Base-by-base conservation (phyloP, 768 basidiomycete genomes). In the Boletellus emodensis region DNA sequence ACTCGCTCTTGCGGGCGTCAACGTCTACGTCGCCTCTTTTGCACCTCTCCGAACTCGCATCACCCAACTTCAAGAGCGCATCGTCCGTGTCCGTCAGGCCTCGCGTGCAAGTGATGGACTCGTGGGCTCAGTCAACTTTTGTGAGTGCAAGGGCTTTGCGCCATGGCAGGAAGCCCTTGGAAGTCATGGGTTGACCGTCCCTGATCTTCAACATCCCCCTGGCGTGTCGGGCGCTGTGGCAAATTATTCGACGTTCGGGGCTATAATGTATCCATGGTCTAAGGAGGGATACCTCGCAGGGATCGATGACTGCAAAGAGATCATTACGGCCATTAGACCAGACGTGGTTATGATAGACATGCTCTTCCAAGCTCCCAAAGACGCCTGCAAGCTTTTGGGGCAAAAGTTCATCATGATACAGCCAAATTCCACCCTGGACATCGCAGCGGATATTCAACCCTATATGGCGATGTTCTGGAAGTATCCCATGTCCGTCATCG, bases 11-110 rank as follows among this genome's bases (percentile, higher is more conserved):
- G 41, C 44, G 4, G 53, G 49, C 4, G 46, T 33, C 10, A 39
- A 55, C 28, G 48, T 59, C 13, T 18, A n/a, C 20, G 41, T 59
- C 3, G 50, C 57, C 1, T 59, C 50, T 14, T 59, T 55, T 9
- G n/a, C 44, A 22, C 11, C 57, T 2, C 57, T 59, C 38, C 10
- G 15, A 42, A 3, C 38, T 15, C 53, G 57, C n/a, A 20, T 59
- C 14, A 22, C 17, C 9, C 46, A 36, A 13, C 20, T 59, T 26
- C 49, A 46, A 41, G 57, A 51, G 20, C 42, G 44, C 37, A 12
- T 53, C n/a, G 20, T 20, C 20, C 20, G 20, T 20, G 20, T 5
- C 30, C 42, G 18, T 15, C 17, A 40, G 11, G 28, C 47, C 17
- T 38, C 43, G 6, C n/a, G 14, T 30, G 30, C 9, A 37, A 39